Conservation (phyloP, 495 filamentous ascomycete species). For the Lindgomyces ingoldianus region DNA sequence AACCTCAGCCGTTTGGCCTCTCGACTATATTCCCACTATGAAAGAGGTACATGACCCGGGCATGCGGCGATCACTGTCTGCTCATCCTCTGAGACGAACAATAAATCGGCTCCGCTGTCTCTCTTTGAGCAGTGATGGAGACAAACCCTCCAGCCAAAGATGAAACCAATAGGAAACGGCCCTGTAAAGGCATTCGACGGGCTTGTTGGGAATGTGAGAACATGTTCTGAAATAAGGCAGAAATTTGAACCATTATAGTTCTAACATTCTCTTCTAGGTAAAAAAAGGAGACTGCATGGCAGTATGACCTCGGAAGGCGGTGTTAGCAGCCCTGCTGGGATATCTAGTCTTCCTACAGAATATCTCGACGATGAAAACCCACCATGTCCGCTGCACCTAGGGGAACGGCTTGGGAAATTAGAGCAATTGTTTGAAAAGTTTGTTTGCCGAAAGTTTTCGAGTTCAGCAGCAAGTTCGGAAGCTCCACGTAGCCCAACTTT, state of each 20-base stretch:
- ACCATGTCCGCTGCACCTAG: slow-evolving; percentile 14
- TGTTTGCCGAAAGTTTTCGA: slow-evolving; percentile 26
- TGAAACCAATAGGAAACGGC: slow-evolving; percentile 20
- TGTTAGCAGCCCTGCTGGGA: background rate
- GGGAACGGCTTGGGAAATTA: slow-evolving; percentile 22
- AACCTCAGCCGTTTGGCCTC: slow-evolving; percentile 13
- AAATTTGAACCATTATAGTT: background rate
- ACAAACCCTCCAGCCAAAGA: background rate
- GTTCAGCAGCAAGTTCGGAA: background rate
- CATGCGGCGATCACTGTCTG: slow-evolving; percentile 11
- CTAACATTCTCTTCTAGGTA: slow-evolving; percentile 20
- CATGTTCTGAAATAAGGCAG: background rate
- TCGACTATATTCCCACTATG: slow-evolving; percentile 20
- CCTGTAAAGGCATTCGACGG: slow-evolving; percentile 22
- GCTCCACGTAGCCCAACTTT: slow-evolving; percentile 2
- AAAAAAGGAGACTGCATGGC: slow-evolving; percentile 15
- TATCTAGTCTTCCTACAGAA: slow-evolving; percentile 4
- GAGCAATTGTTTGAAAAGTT: slow-evolving; percentile 33
- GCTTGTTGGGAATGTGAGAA: slow-evolving; percentile 33
- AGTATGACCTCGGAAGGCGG: background rate
- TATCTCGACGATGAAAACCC: background rate
- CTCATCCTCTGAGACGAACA: background rate
- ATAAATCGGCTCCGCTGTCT: slow-evolving; percentile 8
- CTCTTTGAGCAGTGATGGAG: slow-evolving; percentile 22
- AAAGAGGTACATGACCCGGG: slow-evolving; percentile 10